Base-by-base conservation (phyloP, 1,284 basidiomycete species). In the Cutaneotrichosporon mucoides region DNA sequence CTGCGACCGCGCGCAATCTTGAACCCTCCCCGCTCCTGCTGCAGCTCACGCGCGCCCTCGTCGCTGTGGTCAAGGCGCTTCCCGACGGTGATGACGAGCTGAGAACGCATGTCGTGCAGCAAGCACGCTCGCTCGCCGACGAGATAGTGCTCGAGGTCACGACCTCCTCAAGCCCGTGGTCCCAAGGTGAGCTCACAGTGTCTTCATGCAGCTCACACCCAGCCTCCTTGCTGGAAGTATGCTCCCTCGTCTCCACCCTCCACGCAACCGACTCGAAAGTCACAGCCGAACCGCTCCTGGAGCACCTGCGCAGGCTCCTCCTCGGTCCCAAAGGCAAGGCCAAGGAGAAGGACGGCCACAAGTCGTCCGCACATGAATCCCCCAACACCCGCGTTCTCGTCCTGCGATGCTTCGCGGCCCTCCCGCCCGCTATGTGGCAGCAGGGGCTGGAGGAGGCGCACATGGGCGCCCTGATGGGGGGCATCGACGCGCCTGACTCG, bases 391-490 rank as follows among this genome's bases (percentile, higher is more conserved):
- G 69, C 37, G 51, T 73, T 4, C 56, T 75, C 4, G 72, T 65
- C 0, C 57, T 77, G 5, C 62, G 71, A 8, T 77, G 76, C 54
- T 57, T 77, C 2, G 37, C 49, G 1, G 11, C 57, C 4, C 62
- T 78, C 0, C 70, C 70, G 2, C 41, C 50, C 1, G 47, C 47
- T 2, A 33, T 57, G 5, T 74, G 71, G 73, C 72, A 70, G 48
- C 60, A 61, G 0, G 59, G 59, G 1, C 55, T 78, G 10, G 68
- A 62, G 2, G 69, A 76, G 40, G 54, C 13, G 3, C 68, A 70
- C 47, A 76, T 78, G 76, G 57, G 55, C 0, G 55, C 63, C 6
- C 60, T 78, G 16, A 75, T 77, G 72, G 62, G 68, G 33, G 76
- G 74, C 3, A 57, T 76, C 3, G 66, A 76, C 41, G 68, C 68